Percentiles rank a stretch among this genome's conserved stretches.
These are phyloP conservation scores for Penicillium tannophilum DNA, from an alignment of 495 filamentous ascomycete species.

Conservation along the genomic window DNA sequence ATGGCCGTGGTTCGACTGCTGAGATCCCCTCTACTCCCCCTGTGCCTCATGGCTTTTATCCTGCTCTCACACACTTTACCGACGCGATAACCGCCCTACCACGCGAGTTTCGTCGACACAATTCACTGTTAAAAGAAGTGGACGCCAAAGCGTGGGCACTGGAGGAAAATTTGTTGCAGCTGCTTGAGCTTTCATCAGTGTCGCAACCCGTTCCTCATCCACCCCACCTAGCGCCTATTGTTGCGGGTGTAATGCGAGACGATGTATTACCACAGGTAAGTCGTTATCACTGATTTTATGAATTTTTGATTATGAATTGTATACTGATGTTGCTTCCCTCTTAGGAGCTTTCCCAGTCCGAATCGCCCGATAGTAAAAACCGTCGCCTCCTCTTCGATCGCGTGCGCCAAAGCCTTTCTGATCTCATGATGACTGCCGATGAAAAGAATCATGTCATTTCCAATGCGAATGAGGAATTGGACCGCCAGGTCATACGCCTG, in stretches of 20 bases:
- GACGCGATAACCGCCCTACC: constrained; percentile 91
- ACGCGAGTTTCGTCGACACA: constrained; percentile 91
- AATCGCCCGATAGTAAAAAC: constrained; percentile 42
- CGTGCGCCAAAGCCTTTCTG: constrained; percentile 62
- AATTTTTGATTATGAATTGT: neutral
- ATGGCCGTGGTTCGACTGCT: constrained; percentile 38
- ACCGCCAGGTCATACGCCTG: constrained; percentile 81
- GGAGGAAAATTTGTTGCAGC: constrained; percentile 63
- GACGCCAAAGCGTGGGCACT: constrained; percentile 79
- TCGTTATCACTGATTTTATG: neutral
- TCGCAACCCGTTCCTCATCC: constrained; percentile 48
- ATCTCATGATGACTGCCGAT: constrained; percentile 83
- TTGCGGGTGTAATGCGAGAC: constrained; percentile 42
- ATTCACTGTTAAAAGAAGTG: constrained; percentile 92
- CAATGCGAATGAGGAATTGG: constrained; percentile 83
- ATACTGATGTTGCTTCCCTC: constrained; percentile 16
- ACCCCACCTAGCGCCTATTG: constrained; percentile 41
- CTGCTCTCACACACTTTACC: constrained; percentile 91
- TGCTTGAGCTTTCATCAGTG: constrained; percentile 67
- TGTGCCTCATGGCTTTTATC: constrained; percentile 71
- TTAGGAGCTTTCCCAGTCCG: constrained; percentile 38
- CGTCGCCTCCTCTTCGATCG: constrained; percentile 69
- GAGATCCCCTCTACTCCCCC: constrained; percentile 36
- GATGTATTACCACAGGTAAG: constrained; percentile 42
- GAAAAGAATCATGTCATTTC: constrained; percentile 96